These are phyloP conservation scores for Zoysia pacifica DNA, from an alignment of 176 grass and related monocot species.

Conservation along the genomic window DNA sequence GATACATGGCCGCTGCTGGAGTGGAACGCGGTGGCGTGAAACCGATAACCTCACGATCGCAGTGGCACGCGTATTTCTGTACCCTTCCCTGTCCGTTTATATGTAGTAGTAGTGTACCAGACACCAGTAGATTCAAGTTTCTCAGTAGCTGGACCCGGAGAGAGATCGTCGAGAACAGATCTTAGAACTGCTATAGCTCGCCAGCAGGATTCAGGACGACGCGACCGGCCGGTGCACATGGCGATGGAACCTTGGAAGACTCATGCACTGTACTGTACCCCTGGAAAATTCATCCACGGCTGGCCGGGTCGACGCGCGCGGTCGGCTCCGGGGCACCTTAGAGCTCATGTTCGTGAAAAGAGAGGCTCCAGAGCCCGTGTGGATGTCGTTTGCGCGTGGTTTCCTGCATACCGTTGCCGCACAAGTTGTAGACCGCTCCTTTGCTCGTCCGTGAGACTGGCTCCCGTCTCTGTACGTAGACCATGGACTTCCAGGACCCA, in stretches of 20 bases:
- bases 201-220: not conserved
- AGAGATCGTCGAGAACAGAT: not conserved
- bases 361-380: not conserved
- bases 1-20: constrained; percentile 54
- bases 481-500: not conserved
- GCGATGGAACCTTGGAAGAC: not conserved
- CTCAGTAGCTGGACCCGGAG: not conserved
- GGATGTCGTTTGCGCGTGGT: not conserved
- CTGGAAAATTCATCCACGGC: not conserved
- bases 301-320: not conserved
- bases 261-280: not conserved
- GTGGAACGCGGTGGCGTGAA: constrained; percentile 50
- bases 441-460: not conserved
- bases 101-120: not conserved
- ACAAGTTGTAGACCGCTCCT: not conserved
- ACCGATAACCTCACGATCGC: not conserved
- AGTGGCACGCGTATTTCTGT: not conserved
- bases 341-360: not conserved
- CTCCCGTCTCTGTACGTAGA: not conserved
- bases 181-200: not conserved
- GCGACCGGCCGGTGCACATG: not conserved
- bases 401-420: not conserved
- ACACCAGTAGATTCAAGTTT: not conserved
- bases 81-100: not conserved
- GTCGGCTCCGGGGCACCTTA: not conserved